phyloP scores from a whole-genome alignment of 768 basidiomycete species.

The Boletus sensibilis region DNA sequence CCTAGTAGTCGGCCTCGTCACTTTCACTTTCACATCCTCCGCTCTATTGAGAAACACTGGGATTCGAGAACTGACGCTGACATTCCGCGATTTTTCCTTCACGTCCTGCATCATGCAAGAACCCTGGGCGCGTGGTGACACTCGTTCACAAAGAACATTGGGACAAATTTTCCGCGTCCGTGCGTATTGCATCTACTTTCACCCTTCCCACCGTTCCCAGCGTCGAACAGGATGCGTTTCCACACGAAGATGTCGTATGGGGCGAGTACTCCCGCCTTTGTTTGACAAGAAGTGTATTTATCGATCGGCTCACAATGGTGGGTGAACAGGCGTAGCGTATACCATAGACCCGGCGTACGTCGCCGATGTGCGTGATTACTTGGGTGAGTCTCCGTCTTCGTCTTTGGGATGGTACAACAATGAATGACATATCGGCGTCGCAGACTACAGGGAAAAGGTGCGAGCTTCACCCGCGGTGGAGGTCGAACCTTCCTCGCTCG shows the following conservation, averaged over 20 bases:
- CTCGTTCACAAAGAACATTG: slow-evolving; percentile 87
- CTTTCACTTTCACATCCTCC: not conserved
- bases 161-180: slow-evolving; percentile 70
- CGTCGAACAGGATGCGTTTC: slow-evolving; percentile 30
- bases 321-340: slow-evolving; percentile 68
- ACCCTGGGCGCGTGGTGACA: slow-evolving; percentile 88
- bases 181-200: slow-evolving; percentile 31
- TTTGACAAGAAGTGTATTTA: not conserved
- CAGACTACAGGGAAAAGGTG: slow-evolving; percentile 87
- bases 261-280: slow-evolving; percentile 41
- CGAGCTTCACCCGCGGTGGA: not conserved
- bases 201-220: not conserved
- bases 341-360: slow-evolving; percentile 79
- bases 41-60: not conserved
- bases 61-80: not conserved
- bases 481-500: not conserved
- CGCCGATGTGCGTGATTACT: slow-evolving; percentile 75
- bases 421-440: not conserved
- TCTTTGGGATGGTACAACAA: not conserved
- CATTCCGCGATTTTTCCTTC: not conserved
- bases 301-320: not conserved
- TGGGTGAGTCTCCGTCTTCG: slow-evolving; percentile 52
- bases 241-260: slow-evolving; percentile 50
- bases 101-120: slow-evolving; percentile 38
- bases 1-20: not conserved